Percentiles rank a stretch among this genome's conserved stretches.
phyloP scores from a whole-genome alignment of 1,284 basidiomycete species.

The Hemileia vastatrix region DNA sequence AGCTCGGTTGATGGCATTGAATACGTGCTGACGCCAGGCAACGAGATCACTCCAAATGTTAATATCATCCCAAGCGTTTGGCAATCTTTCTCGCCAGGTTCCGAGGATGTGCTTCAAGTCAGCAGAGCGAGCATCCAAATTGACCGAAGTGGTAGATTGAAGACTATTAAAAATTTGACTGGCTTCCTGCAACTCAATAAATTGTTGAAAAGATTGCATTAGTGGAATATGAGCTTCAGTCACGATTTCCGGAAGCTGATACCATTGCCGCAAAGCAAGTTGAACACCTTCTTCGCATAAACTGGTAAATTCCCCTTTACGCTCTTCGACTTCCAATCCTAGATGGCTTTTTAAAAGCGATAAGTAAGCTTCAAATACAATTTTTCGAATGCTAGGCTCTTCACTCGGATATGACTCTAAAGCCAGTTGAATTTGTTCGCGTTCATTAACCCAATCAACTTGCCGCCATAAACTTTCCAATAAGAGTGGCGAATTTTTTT shows the following conservation, averaged over 20 bases:
- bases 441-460: slow-evolving; percentile 76
- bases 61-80: slow-evolving; percentile 95
- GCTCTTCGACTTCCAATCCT: slow-evolving; percentile 23
- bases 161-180: slow-evolving; percentile 80
- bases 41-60: slow-evolving; percentile 98
- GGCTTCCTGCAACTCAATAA: slow-evolving; percentile 94
- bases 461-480: slow-evolving; percentile 93
- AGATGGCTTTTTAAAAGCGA: slow-evolving; percentile 57
- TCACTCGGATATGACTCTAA: slow-evolving; percentile 66
- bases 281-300: slow-evolving; percentile 96
- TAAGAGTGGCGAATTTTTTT: slow-evolving; percentile 82
- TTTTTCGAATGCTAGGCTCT: slow-evolving; percentile 78
- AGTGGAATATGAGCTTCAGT: slow-evolving; percentile 88
- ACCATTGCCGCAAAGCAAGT: slow-evolving; percentile 91
- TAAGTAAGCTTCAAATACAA: slow-evolving; percentile 92
- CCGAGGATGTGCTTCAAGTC: slow-evolving; percentile 93
- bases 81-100: slow-evolving; percentile 93
- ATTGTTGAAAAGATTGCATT: slow-evolving; percentile 96
- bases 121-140: slow-evolving; percentile 85
- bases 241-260: slow-evolving; percentile 70
- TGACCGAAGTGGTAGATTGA: slow-evolving; percentile 72
- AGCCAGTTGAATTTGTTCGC: slow-evolving; percentile 72
- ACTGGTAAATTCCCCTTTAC: slow-evolving; percentile 60
- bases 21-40: slow-evolving; percentile 87
- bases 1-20: slow-evolving; percentile 88